Base-by-base conservation (phyloP, 2,329 filamentous ascomycete genomes). In the Colletotrichum sublineola region DNA sequence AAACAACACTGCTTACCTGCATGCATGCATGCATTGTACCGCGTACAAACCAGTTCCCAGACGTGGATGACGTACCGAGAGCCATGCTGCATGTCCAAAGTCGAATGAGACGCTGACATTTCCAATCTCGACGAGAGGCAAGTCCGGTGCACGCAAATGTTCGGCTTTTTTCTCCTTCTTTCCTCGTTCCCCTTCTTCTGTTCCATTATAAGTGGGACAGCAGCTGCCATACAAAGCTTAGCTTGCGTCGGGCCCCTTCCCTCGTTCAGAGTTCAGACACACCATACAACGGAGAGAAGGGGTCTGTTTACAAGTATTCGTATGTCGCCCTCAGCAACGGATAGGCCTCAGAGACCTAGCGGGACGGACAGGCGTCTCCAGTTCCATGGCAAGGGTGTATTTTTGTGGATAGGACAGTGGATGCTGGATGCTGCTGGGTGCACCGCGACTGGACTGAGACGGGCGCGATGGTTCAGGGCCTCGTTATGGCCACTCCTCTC, bases 151-250 rank as follows among this genome's bases (percentile, higher is more conserved):
- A 15, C 33, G 36, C 36, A 36, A 40, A 15, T 31, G 33, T 38
- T 20, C 61, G 52, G 15, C 15, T 36, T 55, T n/a, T 55, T n/a
- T 12, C 33, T n/a, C 52, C 33, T 55, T 36, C 14, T n/a, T 18
- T 36, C n/a, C 24, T 55, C 9, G 20, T 9, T 55, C 18, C 31
- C 18, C 33, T 31, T 70, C 48, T 68, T 50, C 53, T 48, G 53
- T 64, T 65, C 66, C 53, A 60, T 64, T 46, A 20, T 14, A 11
- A 55, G 69, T 64, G 69, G 66, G 31, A 20, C 55, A 42, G 15
- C 24, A 56, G 15, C 57, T 63, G 57, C 57, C 65, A 69, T 60
- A 60, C 38, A 50, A 64, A 69, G 69, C 69, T 72, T 69, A 69
- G 69, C 66, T 60, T 29, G 55, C 24, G 61, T 58, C n/a, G 31